A percentile compares a stretch with the other conserved stretches of the same genome.
phyloP scores from a whole-genome alignment of 2,329 filamentous ascomycete genomes.

The Aspergillus neotritici region DNA sequence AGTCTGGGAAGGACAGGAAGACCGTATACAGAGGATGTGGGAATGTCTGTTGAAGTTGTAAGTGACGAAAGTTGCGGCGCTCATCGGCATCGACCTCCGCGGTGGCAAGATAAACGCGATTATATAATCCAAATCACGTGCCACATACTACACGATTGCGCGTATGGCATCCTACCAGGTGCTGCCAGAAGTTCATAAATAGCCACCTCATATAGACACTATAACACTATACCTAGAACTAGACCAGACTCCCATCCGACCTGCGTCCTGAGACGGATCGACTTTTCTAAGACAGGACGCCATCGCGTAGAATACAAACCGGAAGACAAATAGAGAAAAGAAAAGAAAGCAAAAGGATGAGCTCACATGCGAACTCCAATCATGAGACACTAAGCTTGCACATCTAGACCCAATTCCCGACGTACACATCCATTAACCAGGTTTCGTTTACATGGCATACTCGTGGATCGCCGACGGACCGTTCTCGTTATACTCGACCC shows the following conservation, averaged over 20 bases:
- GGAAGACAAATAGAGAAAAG: conserved; percentile 4
- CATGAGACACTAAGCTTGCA: conserved; percentile 5
- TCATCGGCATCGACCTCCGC: no score
- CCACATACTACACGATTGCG: no score
- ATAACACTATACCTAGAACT: conserved; percentile 9
- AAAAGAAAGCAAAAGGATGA: conserved; percentile 2
- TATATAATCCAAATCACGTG: no score
- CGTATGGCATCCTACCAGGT: neutral
- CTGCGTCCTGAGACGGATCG: conserved; percentile 15
- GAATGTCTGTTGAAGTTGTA: no score
- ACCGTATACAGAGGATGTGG: conserved; percentile 4
- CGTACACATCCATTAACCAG: conserved; percentile 7
- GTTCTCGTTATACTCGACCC: conserved; percentile 63
- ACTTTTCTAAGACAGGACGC: conserved; percentile 21
- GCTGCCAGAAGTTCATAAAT: neutral
- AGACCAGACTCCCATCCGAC: conserved; percentile 22
- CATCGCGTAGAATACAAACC: conserved; percentile 21
- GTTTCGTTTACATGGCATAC: conserved; percentile 33
- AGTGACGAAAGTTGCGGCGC: no score
- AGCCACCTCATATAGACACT: conserved; percentile 3
- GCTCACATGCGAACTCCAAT: conserved; percentile 2
- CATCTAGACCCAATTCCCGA: conserved; percentile 1
- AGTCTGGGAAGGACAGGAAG: neutral
- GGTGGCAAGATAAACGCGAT: no score
- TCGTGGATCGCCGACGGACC: conserved; percentile 62